A percentile compares a stretch with the other conserved stretches of the same genome.
These are phyloP conservation scores for Crassisporium funariophilum DNA, from an alignment of 768 basidiomycete genomes.

Conservation along the genomic window DNA sequence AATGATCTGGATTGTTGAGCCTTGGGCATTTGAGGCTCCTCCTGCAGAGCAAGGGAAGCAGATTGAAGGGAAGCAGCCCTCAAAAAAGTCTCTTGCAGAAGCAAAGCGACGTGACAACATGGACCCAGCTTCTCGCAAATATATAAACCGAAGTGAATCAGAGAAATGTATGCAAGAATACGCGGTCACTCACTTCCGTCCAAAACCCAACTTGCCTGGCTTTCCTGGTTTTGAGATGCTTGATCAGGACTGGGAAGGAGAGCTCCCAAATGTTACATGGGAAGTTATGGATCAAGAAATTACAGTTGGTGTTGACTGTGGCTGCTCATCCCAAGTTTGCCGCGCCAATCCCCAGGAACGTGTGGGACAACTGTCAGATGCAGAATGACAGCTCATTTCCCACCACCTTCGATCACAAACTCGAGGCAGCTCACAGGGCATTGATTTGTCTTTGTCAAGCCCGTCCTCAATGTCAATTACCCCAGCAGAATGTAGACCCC, in stretches of 20 bases:
- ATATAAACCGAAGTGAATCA: neutral
- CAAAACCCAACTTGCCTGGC: slow-evolving; percentile 1
- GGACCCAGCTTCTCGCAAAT: neutral
- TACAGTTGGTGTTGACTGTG: neutral
- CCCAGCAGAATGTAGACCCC: too few species aligned
- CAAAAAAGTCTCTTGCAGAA: neutral
- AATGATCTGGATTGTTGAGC: slow-evolving; percentile 17
- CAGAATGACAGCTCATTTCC: neutral
- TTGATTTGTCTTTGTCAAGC: too few species aligned
- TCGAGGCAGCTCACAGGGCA: too few species aligned
- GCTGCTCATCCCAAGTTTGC: neutral
- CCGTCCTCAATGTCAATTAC: too few species aligned
- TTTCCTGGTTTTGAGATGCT: neutral
- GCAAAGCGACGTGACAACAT: neutral
- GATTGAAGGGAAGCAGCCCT: neutral
- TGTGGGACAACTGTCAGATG: neutral
- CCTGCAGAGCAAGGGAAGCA: neutral
- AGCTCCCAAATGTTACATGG: too few species aligned
- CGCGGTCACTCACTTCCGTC: slow-evolving; percentile 2
- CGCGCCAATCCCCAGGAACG: neutral
- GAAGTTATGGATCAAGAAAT: neutral
- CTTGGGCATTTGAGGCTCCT: slow-evolving; percentile 9
- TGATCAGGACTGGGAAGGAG: too few species aligned
- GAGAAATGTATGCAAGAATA: neutral
- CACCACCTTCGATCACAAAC: too few species aligned